Percentiles rank a stretch among this genome's conserved stretches.
These are phyloP conservation scores for Phalaenopsis equestris DNA, from an alignment of 106 monocot genomes.

Conservation along the genomic window DNA sequence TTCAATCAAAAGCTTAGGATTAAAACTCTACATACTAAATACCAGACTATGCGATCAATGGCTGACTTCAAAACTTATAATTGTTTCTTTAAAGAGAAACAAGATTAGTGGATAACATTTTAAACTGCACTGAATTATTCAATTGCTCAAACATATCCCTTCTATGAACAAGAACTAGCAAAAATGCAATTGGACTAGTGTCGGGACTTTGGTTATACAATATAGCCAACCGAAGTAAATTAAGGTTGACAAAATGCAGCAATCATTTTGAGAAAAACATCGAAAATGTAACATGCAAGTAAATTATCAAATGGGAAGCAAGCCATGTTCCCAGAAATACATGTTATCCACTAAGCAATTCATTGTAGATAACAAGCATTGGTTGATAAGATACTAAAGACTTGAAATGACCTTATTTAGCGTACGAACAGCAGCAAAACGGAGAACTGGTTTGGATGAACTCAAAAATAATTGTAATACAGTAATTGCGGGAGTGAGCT, in stretches of 20 bases:
- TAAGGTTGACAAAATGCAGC: not conserved
- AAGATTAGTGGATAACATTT: not conserved
- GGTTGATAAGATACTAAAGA: not conserved
- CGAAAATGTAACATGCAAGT: not conserved
- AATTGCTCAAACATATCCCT: not conserved
- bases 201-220: not conserved
- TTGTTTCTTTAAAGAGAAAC: not conserved
- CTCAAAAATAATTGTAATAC: constrained; percentile 95
- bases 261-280: not conserved
- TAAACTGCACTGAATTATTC: not conserved
- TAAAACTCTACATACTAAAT: not conserved
- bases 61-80: not conserved
- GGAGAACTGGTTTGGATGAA: constrained; percentile 97
- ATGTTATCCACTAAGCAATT: constrained; percentile 1
- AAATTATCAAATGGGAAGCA: too few species aligned
- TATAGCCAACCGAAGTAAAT: not conserved
- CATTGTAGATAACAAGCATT: not conserved
- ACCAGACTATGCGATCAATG: not conserved
- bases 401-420: constrained; percentile 73
- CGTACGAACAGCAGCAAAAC: constrained; percentile 97
- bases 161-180: not conserved
- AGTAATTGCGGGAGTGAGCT: constrained; percentile 94
- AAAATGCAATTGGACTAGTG: not conserved
- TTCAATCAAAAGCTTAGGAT: not conserved
- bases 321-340: not conserved